Percentiles rank a stretch among this genome's conserved stretches.
Conservation (phyloP, 345 rosid genomes). For the Hibiscus mutabilis region DNA sequence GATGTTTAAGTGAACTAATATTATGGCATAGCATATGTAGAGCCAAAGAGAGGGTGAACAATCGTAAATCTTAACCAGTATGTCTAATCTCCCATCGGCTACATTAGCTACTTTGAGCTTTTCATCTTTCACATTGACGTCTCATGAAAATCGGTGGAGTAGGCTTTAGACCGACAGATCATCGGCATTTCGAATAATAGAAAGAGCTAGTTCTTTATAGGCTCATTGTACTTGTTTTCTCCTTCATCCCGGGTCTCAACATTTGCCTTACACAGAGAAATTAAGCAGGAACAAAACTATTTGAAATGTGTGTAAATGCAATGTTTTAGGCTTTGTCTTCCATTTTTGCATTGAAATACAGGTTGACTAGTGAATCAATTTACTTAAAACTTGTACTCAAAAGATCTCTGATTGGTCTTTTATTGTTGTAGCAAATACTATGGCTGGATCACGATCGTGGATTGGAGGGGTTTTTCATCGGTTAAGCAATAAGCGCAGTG, state of each 20-base stretch:
- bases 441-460: conserved; percentile 95
- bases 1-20: background rate
- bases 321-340: background rate
- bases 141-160: background rate
- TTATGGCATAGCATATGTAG: background rate
- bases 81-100: background rate
- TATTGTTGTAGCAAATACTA: conserved; percentile 66
- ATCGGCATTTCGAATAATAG: background rate
- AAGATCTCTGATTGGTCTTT: conserved; percentile 17
- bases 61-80: background rate
- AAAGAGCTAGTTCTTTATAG: background rate
- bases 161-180: background rate
- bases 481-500: conserved; percentile 41
- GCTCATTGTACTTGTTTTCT: background rate
- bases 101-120: background rate
- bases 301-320: background rate
- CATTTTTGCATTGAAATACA: background rate
- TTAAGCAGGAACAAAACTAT: background rate
- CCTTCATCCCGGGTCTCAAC: background rate
- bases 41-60: background rate
- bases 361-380: background rate
- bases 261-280: background rate
- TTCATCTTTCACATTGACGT: background rate
- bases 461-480: conserved; percentile 83
- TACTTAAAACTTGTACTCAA: background rate